phyloP scores from a whole-genome alignment of 2,329 filamentous ascomycete species.

The Boeremia lycopersici region DNA sequence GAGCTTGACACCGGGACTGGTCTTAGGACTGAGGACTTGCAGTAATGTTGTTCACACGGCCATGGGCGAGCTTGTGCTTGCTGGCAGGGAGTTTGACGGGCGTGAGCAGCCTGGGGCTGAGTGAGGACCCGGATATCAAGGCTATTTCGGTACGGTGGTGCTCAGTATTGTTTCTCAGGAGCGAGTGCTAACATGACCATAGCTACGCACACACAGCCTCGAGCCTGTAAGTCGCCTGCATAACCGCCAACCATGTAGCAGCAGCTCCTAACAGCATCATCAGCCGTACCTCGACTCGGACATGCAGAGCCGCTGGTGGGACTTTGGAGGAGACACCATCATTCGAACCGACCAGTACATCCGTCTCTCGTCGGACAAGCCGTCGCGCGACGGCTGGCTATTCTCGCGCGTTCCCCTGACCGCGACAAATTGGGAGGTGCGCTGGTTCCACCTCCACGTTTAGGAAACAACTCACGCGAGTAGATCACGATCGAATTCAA shows the following conservation, averaged over 20 bases:
- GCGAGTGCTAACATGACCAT: conserved; percentile 28
- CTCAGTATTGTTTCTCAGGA: conserved; percentile 8
- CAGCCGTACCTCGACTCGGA: conserved; percentile 97
- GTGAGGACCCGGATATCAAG: conserved; percentile 59
- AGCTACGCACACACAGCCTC: conserved; percentile 88
- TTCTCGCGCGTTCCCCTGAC: conserved; percentile 94
- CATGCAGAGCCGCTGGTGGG: conserved; percentile 98
- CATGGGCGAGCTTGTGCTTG: conserved; percentile 47
- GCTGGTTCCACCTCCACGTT: not conserved
- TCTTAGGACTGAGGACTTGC: conserved; percentile 22
- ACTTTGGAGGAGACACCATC: conserved; percentile 96
- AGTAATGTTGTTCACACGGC: conserved; percentile 43
- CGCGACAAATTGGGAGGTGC: conserved; percentile 94
- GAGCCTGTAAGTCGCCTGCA: conserved; percentile 67
- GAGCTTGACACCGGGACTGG: conserved; percentile 16
- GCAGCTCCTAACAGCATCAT: conserved; percentile 19
- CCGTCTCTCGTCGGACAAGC: conserved; percentile 86
- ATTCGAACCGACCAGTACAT: conserved; percentile 81
- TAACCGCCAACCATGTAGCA: not conserved
- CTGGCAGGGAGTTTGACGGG: conserved; percentile 45
- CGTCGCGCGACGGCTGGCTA: conserved; percentile 89
- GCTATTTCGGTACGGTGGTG: conserved; percentile 65
- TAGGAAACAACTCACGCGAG: conserved; percentile 32
- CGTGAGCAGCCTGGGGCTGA: conserved; percentile 38
- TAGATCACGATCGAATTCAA: conserved; percentile 92